phyloP scores from a whole-genome alignment of 768 basidiomycete species.

The Holtermanniella nyarrowii region DNA sequence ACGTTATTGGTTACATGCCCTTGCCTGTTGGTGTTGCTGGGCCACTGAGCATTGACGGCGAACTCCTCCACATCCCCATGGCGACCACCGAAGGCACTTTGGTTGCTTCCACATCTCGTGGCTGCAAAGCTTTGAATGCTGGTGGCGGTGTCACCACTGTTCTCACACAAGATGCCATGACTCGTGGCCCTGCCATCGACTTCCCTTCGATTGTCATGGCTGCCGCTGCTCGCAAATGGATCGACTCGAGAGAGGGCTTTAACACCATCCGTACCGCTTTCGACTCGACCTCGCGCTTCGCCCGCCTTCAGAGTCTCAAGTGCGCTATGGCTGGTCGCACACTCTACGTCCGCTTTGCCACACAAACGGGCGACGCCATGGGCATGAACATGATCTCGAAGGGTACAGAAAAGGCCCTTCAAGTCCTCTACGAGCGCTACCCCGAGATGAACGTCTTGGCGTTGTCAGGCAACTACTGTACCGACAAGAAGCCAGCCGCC shows the following conservation, averaged over 20 bases:
- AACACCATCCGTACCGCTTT: slow-evolving; percentile 68
- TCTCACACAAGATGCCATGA: slow-evolving; percentile 87
- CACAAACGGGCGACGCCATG: slow-evolving; percentile 95
- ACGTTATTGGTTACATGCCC: slow-evolving; percentile 94
- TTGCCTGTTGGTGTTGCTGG: slow-evolving; percentile 93
- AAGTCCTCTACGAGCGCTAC: slow-evolving; percentile 57
- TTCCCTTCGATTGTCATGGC: slow-evolving; percentile 74
- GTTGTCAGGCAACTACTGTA: slow-evolving; percentile 95
- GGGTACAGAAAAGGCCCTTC: slow-evolving; percentile 90
- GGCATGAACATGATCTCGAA: slow-evolving; percentile 99
- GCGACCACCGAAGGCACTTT: slow-evolving; percentile 99
- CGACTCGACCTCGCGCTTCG: slow-evolving; percentile 89
- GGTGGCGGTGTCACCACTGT: slow-evolving; percentile 94
- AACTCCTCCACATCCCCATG: slow-evolving; percentile 85
- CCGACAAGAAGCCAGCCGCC: slow-evolving; percentile 98
- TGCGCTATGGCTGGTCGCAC: slow-evolving; percentile 86
- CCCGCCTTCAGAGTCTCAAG: slow-evolving; percentile 72
- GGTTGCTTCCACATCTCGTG: slow-evolving; percentile 92
- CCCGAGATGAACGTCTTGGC: slow-evolving; percentile 86
- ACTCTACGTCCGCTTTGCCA: slow-evolving; percentile 84
- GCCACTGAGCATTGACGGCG: slow-evolving; percentile 81
- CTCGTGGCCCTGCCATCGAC: slow-evolving; percentile 94
- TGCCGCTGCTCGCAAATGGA: slow-evolving; percentile 76
- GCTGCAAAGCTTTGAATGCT: slow-evolving; percentile 94
- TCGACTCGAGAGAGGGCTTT: slow-evolving; percentile 72